phyloP scores from a whole-genome alignment of 1,139 yeast genomes.

The Meyerozyma elateridarum region DNA sequence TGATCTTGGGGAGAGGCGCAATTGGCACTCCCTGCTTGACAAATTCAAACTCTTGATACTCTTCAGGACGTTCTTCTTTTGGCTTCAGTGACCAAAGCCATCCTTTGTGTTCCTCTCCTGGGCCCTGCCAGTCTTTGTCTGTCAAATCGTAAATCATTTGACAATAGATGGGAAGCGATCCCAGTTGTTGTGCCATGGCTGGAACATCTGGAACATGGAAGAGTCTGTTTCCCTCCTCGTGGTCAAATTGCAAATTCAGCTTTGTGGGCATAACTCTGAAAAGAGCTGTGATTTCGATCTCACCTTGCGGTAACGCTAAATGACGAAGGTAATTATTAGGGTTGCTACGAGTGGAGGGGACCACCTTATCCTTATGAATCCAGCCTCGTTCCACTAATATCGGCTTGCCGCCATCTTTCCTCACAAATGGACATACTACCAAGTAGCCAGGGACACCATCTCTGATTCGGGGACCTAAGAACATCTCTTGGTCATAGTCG shows the following conservation, averaged over 20 bases:
- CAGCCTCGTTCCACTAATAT: conserved; percentile 89
- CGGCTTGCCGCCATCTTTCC: conserved; percentile 67
- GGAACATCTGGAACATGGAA: conserved; percentile 73
- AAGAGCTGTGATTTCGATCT: conserved; percentile 67
- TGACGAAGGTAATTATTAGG: conserved; percentile 45
- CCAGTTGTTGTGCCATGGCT: conserved; percentile 70
- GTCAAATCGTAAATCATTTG: conserved; percentile 67
- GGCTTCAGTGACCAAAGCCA: conserved; percentile 9
- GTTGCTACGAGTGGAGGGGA: conserved; percentile 51
- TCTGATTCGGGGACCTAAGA: conserved; percentile 83
- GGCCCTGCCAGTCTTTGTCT: conserved; percentile 50
- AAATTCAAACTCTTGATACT: conserved; percentile 47
- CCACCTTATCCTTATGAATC: conserved; percentile 70
- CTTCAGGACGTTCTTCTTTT: conserved; percentile 30
- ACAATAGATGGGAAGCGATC: conserved; percentile 67
- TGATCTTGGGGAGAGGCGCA: conserved; percentile 75
- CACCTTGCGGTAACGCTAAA: conserved; percentile 70
- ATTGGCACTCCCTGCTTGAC: conserved; percentile 83
- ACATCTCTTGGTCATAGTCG: conserved; percentile 82
- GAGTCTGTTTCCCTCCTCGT: conserved; percentile 56
- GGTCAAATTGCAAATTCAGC: conserved; percentile 73
- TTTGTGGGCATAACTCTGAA: conserved; percentile 68
- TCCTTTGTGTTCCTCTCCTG: conserved; percentile 9
- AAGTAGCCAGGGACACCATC: conserved; percentile 77
- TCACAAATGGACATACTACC: conserved; percentile 75